phyloP scores from a whole-genome alignment of 2,329 filamentous ascomycete genomes.

The Chaetomiaceae sp. region DNA sequence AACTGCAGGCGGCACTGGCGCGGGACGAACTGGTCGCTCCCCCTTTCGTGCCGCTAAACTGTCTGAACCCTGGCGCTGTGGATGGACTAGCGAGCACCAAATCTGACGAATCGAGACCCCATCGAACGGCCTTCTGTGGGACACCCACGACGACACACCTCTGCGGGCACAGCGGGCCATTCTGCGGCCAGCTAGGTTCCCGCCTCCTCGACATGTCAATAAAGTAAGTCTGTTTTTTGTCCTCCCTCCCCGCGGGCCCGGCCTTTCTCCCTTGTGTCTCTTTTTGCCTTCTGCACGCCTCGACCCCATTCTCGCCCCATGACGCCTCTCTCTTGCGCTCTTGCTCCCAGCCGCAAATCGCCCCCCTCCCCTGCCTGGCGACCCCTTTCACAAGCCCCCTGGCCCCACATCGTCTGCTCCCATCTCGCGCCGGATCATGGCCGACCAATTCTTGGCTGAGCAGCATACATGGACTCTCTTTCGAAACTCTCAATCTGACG shows the following conservation, averaged over 20 bases:
- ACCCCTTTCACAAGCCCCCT: constrained; percentile 7
- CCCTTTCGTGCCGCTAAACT: constrained; percentile 20
- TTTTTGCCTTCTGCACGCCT: constrained; percentile 2
- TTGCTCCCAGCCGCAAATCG: constrained; percentile 13
- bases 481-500: constrained; percentile 45
- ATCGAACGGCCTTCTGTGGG: constrained; percentile 30
- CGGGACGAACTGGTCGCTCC: constrained; percentile 28
- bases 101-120: constrained; percentile 29
- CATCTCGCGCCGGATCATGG: constrained; percentile 31
- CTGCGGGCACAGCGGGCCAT: constrained; percentile 23
- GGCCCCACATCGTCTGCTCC: constrained; percentile 16
- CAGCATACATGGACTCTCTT: constrained; percentile 41
- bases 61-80: constrained; percentile 30
- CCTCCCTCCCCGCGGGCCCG: constrained; percentile 14
- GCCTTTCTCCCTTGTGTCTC: background rate
- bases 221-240: constrained; percentile 31
- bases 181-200: constrained; percentile 28
- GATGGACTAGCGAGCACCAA: constrained; percentile 28
- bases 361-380: constrained; percentile 8
- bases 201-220: constrained; percentile 39
- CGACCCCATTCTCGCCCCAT: constrained; percentile 13
- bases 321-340: constrained; percentile 15
- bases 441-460: constrained; percentile 34
- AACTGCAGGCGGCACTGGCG: constrained; percentile 36
- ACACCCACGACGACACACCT: constrained; percentile 23